Conservation (phyloP, 2,329 filamentous ascomycete genomes). For the Leptographium flavum region DNA sequence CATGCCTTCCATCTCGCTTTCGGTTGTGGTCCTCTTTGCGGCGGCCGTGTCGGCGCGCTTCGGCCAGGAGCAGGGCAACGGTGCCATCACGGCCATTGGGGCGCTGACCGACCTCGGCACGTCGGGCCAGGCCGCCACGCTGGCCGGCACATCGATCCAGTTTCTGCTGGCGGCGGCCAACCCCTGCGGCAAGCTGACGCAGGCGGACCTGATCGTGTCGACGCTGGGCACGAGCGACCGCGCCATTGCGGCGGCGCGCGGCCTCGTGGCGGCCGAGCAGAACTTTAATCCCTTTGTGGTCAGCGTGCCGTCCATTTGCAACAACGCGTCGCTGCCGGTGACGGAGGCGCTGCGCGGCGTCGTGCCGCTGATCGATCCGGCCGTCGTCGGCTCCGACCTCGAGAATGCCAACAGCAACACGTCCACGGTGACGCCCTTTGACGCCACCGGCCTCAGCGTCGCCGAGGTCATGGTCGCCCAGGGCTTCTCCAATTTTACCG, state of each 20-base stretch:
- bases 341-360: slow-evolving; percentile 50
- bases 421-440: slow-evolving; percentile 38
- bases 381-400: slow-evolving; percentile 37
- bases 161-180: slow-evolving; percentile 44
- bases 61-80: slow-evolving; percentile 41
- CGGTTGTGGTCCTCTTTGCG: slow-evolving; percentile 19
- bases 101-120: slow-evolving; percentile 37
- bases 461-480: slow-evolving; percentile 47
- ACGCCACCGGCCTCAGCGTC: slow-evolving; percentile 47
- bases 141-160: slow-evolving; percentile 44
- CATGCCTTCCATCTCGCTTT: slow-evolving; percentile 21
- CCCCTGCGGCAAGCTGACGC: slow-evolving; percentile 31
- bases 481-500: slow-evolving; percentile 49
- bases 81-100: slow-evolving; percentile 36
- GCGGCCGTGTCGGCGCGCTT: slow-evolving; percentile 33
- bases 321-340: slow-evolving; percentile 45
- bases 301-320: slow-evolving; percentile 47
- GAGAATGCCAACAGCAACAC: slow-evolving; percentile 45
- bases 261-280: slow-evolving; percentile 13
- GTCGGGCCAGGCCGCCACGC: slow-evolving; percentile 45
- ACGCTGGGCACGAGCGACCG: slow-evolving; percentile 43
- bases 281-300: slow-evolving; percentile 36
- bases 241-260: slow-evolving; percentile 43
- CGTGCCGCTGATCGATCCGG: slow-evolving; percentile 52
- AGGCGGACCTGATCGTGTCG: slow-evolving; percentile 49